Evolutionary conservation across 371 early-diverging fungal genomes (phyloP).

Genomic region (Saksenaea vasiformis): DNA sequence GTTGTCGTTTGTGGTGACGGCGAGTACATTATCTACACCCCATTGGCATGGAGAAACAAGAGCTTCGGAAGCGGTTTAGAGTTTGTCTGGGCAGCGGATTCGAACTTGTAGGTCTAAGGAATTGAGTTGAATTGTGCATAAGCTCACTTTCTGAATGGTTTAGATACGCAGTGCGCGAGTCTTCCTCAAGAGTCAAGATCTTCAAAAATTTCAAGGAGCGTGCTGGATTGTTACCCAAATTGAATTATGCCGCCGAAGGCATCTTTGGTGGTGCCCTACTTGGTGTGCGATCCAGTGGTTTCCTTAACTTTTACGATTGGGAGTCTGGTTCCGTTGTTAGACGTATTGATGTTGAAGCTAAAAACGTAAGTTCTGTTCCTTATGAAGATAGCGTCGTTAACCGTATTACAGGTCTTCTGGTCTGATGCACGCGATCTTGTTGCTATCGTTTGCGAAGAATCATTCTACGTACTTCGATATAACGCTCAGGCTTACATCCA

Average conservation of each 20-base stretch:
- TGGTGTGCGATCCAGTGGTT: slow-evolving; percentile 82
- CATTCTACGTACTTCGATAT: slow-evolving; percentile 91
- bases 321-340: slow-evolving; percentile 89
- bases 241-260: slow-evolving; percentile 86
- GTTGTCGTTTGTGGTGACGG: slow-evolving; percentile 98
- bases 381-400: background rate
- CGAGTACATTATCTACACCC: slow-evolving; percentile 99
- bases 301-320: slow-evolving; percentile 97
- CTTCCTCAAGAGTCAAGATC: slow-evolving; percentile 79
- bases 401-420: slow-evolving; percentile 72
- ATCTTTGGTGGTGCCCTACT: slow-evolving; percentile 94
- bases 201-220: slow-evolving; percentile 95
- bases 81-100: slow-evolving; percentile 96
- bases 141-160: background rate
- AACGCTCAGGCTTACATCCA: slow-evolving; percentile 83
- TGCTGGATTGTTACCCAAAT: slow-evolving; percentile 59
- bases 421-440: slow-evolving; percentile 92
- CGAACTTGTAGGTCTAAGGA: slow-evolving; percentile 69
- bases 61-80: slow-evolving; percentile 93
- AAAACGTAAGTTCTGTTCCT: slow-evolving; percentile 53
- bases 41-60: slow-evolving; percentile 99
- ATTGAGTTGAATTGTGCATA: background rate
- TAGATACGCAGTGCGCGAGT: slow-evolving; percentile 93
- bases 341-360: slow-evolving; percentile 91
- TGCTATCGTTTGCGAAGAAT: slow-evolving; percentile 89